phyloP scores from a whole-genome alignment of 441 rosid species.

The Euphorbia corollata region DNA sequence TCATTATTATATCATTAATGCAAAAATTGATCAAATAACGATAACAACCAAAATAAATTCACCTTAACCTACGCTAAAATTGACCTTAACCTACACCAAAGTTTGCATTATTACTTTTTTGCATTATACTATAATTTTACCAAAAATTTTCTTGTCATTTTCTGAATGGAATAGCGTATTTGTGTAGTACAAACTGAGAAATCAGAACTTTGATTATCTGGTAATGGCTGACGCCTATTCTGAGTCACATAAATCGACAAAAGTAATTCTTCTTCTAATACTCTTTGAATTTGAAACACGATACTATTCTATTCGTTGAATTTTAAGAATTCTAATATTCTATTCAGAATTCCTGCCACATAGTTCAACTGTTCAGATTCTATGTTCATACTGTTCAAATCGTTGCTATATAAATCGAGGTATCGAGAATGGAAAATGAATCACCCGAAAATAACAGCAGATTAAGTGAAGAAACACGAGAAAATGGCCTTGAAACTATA shows the following conservation, averaged over 20 bases:
- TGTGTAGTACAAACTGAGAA: too few species aligned
- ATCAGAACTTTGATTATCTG: background rate
- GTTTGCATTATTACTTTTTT: too few species aligned
- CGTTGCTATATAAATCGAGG: background rate
- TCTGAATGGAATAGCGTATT: too few species aligned
- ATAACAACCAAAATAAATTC: too few species aligned
- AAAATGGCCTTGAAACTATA: conserved; percentile 67
- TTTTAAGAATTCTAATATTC: background rate
- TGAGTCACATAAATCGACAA: background rate
- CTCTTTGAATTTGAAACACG: background rate
- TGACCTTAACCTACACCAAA: too few species aligned
- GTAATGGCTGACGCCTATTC: background rate
- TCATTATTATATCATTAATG: too few species aligned
- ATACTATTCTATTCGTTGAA: background rate
- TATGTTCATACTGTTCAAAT: background rate
- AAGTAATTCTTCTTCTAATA: too few species aligned
- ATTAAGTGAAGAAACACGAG: background rate
- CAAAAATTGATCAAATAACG: too few species aligned
- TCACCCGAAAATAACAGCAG: background rate
- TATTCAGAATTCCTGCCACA: background rate
- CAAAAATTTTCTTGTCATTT: too few species aligned
- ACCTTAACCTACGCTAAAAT: too few species aligned
- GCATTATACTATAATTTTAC: too few species aligned
- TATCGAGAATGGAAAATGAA: background rate
- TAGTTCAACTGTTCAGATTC: background rate